These are phyloP conservation scores for Gracilaria caudata DNA, from an alignment of 23 red algal genomes.

Conservation along the genomic window DNA sequence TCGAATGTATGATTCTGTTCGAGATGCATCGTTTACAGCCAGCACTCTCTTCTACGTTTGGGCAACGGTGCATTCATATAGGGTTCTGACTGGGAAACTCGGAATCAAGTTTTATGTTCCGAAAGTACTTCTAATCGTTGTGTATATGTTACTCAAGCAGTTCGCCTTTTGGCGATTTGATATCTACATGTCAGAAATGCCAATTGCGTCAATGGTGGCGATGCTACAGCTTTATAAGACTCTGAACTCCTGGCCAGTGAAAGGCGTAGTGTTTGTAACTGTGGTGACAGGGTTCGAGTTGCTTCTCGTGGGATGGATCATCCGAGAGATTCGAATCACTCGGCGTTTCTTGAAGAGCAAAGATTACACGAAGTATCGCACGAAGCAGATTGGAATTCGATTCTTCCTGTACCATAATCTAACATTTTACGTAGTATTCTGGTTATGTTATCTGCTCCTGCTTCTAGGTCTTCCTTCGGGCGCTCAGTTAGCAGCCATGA, in stretches of 20 bases:
- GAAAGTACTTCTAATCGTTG: slow-evolving; percentile 57
- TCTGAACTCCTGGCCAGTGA: slow-evolving; percentile 52
- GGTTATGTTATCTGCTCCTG: slow-evolving; percentile 66
- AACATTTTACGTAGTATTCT: slow-evolving; percentile 80
- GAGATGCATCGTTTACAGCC: slow-evolving; percentile 64
- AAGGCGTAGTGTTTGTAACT: slow-evolving; percentile 49
- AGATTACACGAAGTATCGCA: slow-evolving; percentile 77
- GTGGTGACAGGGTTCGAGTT: slow-evolving; percentile 62
- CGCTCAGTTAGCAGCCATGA: slow-evolving; percentile 59
- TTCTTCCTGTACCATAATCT: slow-evolving; percentile 84
- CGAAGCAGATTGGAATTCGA: slow-evolving; percentile 85
- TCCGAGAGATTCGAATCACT: slow-evolving; percentile 66
- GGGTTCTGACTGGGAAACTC: slow-evolving; percentile 41
- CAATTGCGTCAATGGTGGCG: slow-evolving; percentile 60
- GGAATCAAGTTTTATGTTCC: slow-evolving; percentile 72
- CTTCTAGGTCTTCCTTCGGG: slow-evolving; percentile 54
- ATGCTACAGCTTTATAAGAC: slow-evolving; percentile 65
- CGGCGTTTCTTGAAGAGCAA: slow-evolving; percentile 50
- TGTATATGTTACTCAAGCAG: slow-evolving; percentile 60
- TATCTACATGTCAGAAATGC: slow-evolving; percentile 73
- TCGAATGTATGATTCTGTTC: slow-evolving; percentile 64
- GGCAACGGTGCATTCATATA: slow-evolving; percentile 80
- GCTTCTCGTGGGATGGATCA: slow-evolving; percentile 58
- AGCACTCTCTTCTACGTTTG: slow-evolving; percentile 77
- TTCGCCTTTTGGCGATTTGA: slow-evolving; percentile 53